Evolutionary conservation across 768 basidiomycete species (phyloP).

Genomic region (Auricularia auricula-judae): DNA sequence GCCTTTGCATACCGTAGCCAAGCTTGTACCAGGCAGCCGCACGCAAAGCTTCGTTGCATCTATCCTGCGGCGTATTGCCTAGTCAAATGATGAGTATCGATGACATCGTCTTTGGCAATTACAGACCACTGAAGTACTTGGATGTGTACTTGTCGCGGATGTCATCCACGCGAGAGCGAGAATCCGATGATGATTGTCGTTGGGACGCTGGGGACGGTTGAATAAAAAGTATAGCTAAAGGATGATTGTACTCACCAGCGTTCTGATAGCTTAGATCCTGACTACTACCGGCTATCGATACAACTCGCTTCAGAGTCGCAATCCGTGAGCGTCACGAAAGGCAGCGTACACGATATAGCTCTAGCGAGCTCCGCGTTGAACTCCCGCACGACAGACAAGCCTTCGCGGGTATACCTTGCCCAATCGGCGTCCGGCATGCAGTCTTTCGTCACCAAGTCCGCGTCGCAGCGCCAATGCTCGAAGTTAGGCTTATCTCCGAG

Average conservation of each 20-base stretch:
- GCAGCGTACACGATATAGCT: neutral
- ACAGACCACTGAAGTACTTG: neutral
- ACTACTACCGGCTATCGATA: too few relatives aligned
- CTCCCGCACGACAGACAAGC: neutral
- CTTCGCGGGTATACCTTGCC: neutral
- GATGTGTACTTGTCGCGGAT: neutral
- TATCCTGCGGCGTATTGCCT: neutral
- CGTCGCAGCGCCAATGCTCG: neutral
- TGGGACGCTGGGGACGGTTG: too few relatives aligned
- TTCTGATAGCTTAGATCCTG: too few relatives aligned
- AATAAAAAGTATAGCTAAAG: too few relatives aligned
- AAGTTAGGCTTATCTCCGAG: neutral
- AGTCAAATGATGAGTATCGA: too few relatives aligned
- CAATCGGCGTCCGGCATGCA: neutral
- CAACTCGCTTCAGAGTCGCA: neutral
- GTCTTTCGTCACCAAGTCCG: neutral
- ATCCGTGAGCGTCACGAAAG: neutral
- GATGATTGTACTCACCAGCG: too few relatives aligned
- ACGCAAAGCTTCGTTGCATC: neutral
- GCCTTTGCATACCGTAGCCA: neutral
- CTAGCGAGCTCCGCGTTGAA: neutral
- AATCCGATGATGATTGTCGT: too few relatives aligned
- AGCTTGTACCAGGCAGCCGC: neutral
- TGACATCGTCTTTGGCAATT: neutral
- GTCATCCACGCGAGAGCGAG: neutral